These are phyloP conservation scores for Pseudopyricularia cyperi DNA, from an alignment of 2,329 filamentous ascomycete species.

Conservation along the genomic window DNA sequence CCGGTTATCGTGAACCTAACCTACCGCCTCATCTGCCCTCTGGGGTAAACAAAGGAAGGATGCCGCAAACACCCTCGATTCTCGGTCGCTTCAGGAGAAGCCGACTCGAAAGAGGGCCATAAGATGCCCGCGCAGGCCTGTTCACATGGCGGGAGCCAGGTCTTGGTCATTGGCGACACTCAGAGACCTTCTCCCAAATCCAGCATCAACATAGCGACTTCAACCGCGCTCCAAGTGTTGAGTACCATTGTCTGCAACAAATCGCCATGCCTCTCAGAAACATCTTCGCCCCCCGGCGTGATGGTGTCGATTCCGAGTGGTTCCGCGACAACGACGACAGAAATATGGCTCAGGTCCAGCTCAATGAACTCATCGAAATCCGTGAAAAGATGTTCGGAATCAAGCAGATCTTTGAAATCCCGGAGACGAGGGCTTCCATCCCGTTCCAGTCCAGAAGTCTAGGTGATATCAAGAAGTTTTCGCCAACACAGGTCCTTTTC, in stretches of 20 bases:
- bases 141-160: neutral
- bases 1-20: neutral
- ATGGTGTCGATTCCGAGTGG: neutral
- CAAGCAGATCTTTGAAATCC: neutral
- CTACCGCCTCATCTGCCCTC: neutral
- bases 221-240: neutral
- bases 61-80: neutral
- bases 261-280: neutral
- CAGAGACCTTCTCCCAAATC: neutral
- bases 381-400: neutral
- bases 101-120: neutral
- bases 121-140: neutral
- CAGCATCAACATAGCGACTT: neutral
- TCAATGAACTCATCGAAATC: neutral
- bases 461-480: constrained; percentile 5
- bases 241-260: neutral
- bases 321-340: neutral
- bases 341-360: neutral
- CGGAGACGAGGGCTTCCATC: neutral
- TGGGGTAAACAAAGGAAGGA: neutral
- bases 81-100: neutral
- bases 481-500: constrained; percentile 12
- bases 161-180: neutral
- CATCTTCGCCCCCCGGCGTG: neutral
- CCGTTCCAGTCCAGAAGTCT: neutral